phyloP scores from a whole-genome alignment of 129 eudicot genomes.

The Helianthus annuus region HanXRQr2.0-SUNRISE NC_035443.2:117508713-117509212 shows the following conservation, averaged over 20 bases:
- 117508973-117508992: background rate
- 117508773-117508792: background rate
- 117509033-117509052: conserved; percentile 63
- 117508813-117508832: no score
- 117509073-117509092: conserved; percentile 93
- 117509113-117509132: background rate
- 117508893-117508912: background rate
- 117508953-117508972: background rate
- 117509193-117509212: background rate
- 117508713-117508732: background rate
- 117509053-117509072: conserved; percentile 94
- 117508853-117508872: no score
- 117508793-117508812: background rate
- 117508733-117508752: background rate
- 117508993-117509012: background rate
- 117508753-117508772: background rate
- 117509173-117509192: background rate
- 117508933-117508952: no score
- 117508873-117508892: background rate
- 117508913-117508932: background rate
- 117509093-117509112: conserved; percentile 86
- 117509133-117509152: background rate
- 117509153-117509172: background rate
- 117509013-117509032: conserved; percentile 67
- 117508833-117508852: no score